Percentiles rank a stretch among this genome's conserved stretches.
Conservation (phyloP, 345 rosid genomes). For the Carallia pectinifolia region DNA sequence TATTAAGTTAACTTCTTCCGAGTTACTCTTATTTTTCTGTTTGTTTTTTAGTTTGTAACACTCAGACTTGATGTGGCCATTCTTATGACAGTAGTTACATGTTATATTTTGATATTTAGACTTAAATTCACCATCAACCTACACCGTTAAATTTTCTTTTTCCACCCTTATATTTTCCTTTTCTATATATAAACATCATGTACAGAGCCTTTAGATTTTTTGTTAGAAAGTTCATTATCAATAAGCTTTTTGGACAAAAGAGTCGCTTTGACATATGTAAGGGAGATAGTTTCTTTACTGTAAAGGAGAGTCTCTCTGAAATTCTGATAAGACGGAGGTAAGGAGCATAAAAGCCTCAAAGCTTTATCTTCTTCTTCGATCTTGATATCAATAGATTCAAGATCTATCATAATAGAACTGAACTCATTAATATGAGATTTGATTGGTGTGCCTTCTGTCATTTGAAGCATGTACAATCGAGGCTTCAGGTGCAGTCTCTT, state of each 20-base stretch:
- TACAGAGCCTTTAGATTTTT: not conserved
- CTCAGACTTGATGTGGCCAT: not conserved
- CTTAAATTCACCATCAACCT: not conserved
- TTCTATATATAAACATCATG: not conserved
- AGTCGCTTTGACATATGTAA: too few species aligned
- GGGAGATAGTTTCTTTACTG: too few species aligned
- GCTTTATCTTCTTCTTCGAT: not conserved
- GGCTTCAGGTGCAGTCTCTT: not conserved
- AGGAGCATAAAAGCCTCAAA: not conserved
- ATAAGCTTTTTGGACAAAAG: too few species aligned
- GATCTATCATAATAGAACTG: not conserved
- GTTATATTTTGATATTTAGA: not conserved
- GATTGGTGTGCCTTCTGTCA: not conserved
- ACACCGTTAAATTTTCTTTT: not conserved
- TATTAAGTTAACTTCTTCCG: not conserved
- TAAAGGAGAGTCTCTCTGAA: not conserved
- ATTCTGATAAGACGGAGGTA: not conserved
- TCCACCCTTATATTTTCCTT: not conserved
- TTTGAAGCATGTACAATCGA: not conserved
- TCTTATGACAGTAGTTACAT: not conserved
- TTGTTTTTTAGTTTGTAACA: not conserved
- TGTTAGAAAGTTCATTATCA: too few species aligned
- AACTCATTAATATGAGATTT: not conserved
- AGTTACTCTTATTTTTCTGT: not conserved
- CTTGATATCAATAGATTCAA: not conserved